These are phyloP conservation scores for Penicillium freii DNA, from an alignment of 2,329 filamentous ascomycete species.

Conservation along the genomic window DNA sequence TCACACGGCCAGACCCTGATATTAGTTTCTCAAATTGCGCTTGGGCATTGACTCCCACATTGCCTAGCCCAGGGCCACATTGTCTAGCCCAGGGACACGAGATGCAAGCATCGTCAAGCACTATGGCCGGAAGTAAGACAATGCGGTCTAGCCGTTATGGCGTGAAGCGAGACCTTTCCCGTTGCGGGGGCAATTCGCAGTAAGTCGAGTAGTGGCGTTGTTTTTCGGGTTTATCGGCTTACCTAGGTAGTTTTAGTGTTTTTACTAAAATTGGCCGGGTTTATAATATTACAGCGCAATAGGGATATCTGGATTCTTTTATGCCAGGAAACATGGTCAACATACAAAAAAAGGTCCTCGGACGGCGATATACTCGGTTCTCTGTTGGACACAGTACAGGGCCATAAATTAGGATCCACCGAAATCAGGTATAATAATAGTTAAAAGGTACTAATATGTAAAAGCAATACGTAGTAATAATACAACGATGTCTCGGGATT, in stretches of 20 bases:
- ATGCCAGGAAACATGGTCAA: not conserved
- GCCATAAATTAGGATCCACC: conserved; percentile 6
- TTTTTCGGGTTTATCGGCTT: not conserved
- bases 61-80: conserved; percentile 7
- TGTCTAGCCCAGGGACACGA: conserved; percentile 6
- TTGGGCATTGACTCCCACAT: conserved; percentile 3
- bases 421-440: not conserved
- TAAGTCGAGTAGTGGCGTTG: not conserved
- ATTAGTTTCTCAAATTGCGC: not conserved
- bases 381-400: conserved; percentile 7
- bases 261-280: not conserved
- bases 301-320: not conserved
- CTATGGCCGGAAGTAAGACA: conserved; percentile 6
- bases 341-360: not conserved
- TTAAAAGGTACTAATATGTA: not conserved
- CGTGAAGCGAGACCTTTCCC: conserved; percentile 13
- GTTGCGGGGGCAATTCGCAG: conserved; percentile 12
- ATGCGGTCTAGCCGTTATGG: conserved; percentile 11
- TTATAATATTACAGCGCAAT: not conserved
- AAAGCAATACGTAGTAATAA: not conserved
- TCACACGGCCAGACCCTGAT: not conserved
- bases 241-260: not conserved
- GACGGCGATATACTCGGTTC: conserved; percentile 6
- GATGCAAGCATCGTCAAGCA: conserved; percentile 21
- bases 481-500: conserved; percentile 8